Evolutionary conservation across 176 grass and related monocot species (phyloP), one percentile per base, ranked within the genome.

Genomic region (Triticum turgidum): DNA sequence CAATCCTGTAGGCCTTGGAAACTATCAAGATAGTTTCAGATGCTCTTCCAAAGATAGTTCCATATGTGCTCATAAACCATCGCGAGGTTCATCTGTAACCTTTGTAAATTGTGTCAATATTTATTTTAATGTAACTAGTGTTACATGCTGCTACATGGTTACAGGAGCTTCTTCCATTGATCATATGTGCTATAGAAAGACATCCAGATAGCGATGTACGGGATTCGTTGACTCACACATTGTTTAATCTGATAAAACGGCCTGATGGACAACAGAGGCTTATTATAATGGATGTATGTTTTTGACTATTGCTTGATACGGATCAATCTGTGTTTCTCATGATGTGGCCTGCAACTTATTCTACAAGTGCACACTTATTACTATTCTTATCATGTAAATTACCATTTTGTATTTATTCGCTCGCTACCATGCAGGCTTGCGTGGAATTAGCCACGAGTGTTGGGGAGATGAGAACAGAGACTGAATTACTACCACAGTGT

Each of bases 161-260:
- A 74, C 84, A 98, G 96, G 96, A 98, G 69, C 91, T 98, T 91
- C 93, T 98, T 98, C 96, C 96, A 69, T 83, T 98, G 87, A 98
- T 98, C 61, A 98, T 98, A 81, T 98, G 96, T 92, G 91, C 96
- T 82, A 98, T 98, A 92, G 96, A 98, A 87, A 91, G 90, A 12
- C 96, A 98, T 89, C 96, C 96, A 72, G 88, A 98, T 75, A 90
- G 92, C 30, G 79, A 66, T 41, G 82, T 94, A 83, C 89, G 96
- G 75, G 96, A 98, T 96, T 98, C 93, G 29, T 86, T 98, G 72
- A 98, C 96, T 77, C 93, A 98, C 72, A 98, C 92, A 0, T 86
- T 98, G 83, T 98, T 98, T 81, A 98, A 98, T 91, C 93, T 98
- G 68, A 98, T 98, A 82, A 98, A 98, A 91, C 86, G 90, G 14